Base-by-base conservation (phyloP, 1,139 yeast species). In the Suhomyces bolitotheri region DNA sequence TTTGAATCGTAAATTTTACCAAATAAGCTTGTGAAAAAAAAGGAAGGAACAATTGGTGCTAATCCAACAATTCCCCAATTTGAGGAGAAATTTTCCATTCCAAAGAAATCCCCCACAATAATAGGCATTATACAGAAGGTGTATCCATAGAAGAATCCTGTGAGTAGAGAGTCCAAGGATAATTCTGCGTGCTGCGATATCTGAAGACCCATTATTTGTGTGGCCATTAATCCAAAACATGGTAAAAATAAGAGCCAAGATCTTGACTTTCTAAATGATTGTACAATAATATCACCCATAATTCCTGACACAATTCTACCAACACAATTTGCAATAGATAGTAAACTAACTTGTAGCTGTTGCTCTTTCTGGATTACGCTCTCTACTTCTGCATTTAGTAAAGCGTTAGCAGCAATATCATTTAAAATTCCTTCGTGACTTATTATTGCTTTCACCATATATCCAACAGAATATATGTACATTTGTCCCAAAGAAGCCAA, bases 381-480 rank as follows among this genome's bases (percentile, higher is more conserved):
- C 5, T 66, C 67, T 3, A 54, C 45, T 5, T 50, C 44, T 1
- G 47, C 45, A 15, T 31, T 19, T 12, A 31, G 12, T n/a, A 25
- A 10, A 2, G 17, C 10, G 4, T 17, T 16, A 5, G 34, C 28
- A 2, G 22, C 27, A 15, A 44, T 44, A 3, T 33, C 43, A 4
- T 41, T 27, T 7, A 43, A 36, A n/a, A 39, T 22, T 40, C 42
- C 28, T 25, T 37, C 41, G 6, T 55, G 51, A 13, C 63, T 64
- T 13, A 70, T 55, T 21, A 78, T 60, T 0, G 84, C 79, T 44
- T 71, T 73, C 8, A 75, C 78, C 59, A 78, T 76, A 48, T 74
- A 76, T 1, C 84, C 84, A 13, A 76, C 78, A 0, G 81, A 76
- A 47, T 77, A 78, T 16, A 78, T 78, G 52, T 76, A 78, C 78